These are phyloP conservation scores for Scutellaria minor DNA, from an alignment of 257 asterid species.

Conservation along the genomic window DNA sequence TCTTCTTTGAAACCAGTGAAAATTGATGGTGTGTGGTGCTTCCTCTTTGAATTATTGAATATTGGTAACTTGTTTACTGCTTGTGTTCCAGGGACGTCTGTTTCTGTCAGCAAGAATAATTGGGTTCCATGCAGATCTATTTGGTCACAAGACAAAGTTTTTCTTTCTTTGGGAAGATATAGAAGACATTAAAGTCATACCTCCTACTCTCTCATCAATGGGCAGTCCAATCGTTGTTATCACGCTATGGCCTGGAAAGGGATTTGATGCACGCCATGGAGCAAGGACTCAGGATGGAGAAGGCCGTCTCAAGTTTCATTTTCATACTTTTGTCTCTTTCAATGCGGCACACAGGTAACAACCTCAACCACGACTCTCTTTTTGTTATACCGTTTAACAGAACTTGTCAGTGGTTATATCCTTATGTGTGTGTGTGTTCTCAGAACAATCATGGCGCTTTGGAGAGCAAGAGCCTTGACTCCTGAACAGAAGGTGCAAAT, in stretches of 20 bases:
- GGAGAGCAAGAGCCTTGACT: slow-evolving; percentile 93
- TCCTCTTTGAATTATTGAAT: slow-evolving; percentile 29
- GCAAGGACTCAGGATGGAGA: slow-evolving; percentile 87
- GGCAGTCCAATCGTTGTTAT: slow-evolving; percentile 88
- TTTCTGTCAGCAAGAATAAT: slow-evolving; percentile 96
- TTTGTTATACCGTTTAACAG: not conserved
- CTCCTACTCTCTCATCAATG: slow-evolving; percentile 96
- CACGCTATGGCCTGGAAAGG: slow-evolving; percentile 85
- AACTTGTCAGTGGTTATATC: slow-evolving; percentile 5
- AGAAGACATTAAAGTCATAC: slow-evolving; percentile 83
- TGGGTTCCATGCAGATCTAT: slow-evolving; percentile 96
- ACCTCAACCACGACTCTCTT: slow-evolving; percentile 23
- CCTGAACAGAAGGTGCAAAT: slow-evolving; percentile 95
- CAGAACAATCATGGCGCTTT: slow-evolving; percentile 94
- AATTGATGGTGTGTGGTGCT: slow-evolving; percentile 29
- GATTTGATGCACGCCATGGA: slow-evolving; percentile 92
- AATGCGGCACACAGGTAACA: slow-evolving; percentile 81
- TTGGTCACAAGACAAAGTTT: slow-evolving; percentile 94
- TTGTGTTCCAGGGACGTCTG: slow-evolving; percentile 83
- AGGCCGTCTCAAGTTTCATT: slow-evolving; percentile 92
- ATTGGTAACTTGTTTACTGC: slow-evolving; percentile 29
- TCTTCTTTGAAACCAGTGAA: not conserved
- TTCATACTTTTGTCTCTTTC: slow-evolving; percentile 94
- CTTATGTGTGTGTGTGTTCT: slow-evolving; percentile 28
- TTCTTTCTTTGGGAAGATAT: slow-evolving; percentile 98